Evolutionary conservation across 1,284 basidiomycete species (phyloP).

Genomic region (Hypsizygus ulmarius): DNA sequence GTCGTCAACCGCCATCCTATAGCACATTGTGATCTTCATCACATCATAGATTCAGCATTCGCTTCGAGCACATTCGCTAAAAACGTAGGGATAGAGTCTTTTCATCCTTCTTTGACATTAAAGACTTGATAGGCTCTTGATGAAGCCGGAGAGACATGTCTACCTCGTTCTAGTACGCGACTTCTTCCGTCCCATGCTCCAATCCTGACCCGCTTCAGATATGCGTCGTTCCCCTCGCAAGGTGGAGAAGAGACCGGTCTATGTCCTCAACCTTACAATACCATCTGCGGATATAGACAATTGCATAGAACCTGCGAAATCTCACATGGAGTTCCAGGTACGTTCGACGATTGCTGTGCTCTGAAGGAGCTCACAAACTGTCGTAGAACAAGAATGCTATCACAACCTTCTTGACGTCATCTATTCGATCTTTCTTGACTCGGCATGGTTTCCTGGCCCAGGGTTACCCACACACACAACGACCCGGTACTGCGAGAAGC

Average conservation of each 20-base stretch:
- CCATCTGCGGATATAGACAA: constrained; percentile 71
- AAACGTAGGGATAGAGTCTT: constrained; percentile 42
- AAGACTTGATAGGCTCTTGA: constrained; percentile 52
- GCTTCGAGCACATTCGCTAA: constrained; percentile 66
- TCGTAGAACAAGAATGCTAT: constrained; percentile 54
- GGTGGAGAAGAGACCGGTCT: constrained; percentile 73
- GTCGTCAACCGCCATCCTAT: constrained; percentile 84
- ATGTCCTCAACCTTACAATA: constrained; percentile 73
- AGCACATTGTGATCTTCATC: constrained; percentile 65
- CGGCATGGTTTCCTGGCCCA: constrained; percentile 54
- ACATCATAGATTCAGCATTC: constrained; percentile 66
- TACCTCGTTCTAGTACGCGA: constrained; percentile 44
- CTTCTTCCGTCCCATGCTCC: constrained; percentile 2
- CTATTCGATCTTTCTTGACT: constrained; percentile 63
- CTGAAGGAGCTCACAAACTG: not conserved
- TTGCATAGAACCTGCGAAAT: constrained; percentile 75
- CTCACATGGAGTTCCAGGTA: constrained; percentile 66
- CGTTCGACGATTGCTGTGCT: constrained; percentile 15
- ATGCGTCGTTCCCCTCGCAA: constrained; percentile 71
- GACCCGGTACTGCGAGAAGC: constrained; percentile 2
- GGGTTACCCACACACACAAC: constrained; percentile 19
- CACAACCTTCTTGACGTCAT: constrained; percentile 51
- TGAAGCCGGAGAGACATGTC: constrained; percentile 50
- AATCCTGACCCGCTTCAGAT: constrained; percentile 32
- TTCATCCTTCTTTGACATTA: not conserved